phyloP scores from a whole-genome alignment of 2,329 filamentous ascomycete genomes.

The Nemania diffusa region DNA sequence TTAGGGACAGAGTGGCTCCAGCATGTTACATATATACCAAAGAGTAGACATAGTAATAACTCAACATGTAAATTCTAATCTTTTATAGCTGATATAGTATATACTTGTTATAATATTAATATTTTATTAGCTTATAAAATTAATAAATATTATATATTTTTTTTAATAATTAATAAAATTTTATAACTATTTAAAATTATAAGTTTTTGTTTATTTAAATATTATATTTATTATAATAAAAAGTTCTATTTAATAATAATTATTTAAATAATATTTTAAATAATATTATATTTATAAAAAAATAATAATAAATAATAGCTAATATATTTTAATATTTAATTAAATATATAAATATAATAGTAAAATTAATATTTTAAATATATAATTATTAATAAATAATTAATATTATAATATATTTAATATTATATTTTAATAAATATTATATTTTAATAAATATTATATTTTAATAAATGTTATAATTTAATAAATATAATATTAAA shows the following conservation, averaged over 20 bases:
- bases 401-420: conserved; percentile 1
- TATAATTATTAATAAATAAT: not conserved
- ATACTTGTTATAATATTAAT: not conserved
- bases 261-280: not conserved
- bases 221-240: not conserved
- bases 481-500: not conserved
- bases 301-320: not conserved
- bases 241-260: not conserved
- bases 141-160: not conserved
- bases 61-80: not conserved
- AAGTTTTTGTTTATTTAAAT: not conserved
- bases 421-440: not conserved
- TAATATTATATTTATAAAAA: not conserved
- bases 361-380: not conserved
- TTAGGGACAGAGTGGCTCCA: not conserved
- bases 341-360: not conserved
- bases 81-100: not conserved
- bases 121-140: not conserved
- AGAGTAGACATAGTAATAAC: not conserved
- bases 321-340: not conserved
- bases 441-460: not conserved
- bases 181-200: not conserved
- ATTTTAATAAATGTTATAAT: not conserved
- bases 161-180: not conserved
- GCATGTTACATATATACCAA: not conserved